Conservation (phyloP, 2,329 filamentous ascomycete species). For the Hypoxylon sp. region DNA sequence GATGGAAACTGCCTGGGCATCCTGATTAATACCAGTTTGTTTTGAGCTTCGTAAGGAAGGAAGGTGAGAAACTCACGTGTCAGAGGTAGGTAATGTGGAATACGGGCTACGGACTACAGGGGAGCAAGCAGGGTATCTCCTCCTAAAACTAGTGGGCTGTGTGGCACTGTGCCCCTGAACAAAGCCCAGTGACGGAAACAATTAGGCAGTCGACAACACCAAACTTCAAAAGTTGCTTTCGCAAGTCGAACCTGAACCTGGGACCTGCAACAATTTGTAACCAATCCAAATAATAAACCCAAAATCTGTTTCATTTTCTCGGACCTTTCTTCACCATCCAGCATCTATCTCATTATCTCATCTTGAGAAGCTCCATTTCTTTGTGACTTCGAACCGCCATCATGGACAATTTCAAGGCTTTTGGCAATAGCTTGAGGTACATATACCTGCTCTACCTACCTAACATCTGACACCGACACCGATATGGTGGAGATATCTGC, state of each 20-base stretch:
- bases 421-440: constrained; percentile 65
- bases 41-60: too few relatives aligned
- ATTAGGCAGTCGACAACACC: constrained; percentile 23
- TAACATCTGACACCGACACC: too few relatives aligned
- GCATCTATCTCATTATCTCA: too few relatives aligned
- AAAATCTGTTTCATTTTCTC: constrained; percentile 13
- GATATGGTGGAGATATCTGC: constrained; percentile 24
- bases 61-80: constrained; percentile 28
- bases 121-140: not conserved
- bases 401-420: constrained; percentile 67
- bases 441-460: constrained; percentile 41
- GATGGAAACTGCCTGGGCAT: too few relatives aligned
- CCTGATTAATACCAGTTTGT: too few relatives aligned
- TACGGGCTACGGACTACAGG: not conserved
- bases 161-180: not conserved
- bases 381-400: constrained; percentile 12
- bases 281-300: too few relatives aligned
- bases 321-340: too few relatives aligned
- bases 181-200: constrained; percentile 24
- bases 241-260: constrained; percentile 14
- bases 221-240: constrained; percentile 18
- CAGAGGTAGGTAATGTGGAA: constrained; percentile 2
- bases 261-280: too few relatives aligned
- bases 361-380: not conserved
- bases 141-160: constrained; percentile 11